These are phyloP conservation scores for Lumnitzera littorea DNA, from an alignment of 345 rosid genomes.

Conservation along the genomic window DNA sequence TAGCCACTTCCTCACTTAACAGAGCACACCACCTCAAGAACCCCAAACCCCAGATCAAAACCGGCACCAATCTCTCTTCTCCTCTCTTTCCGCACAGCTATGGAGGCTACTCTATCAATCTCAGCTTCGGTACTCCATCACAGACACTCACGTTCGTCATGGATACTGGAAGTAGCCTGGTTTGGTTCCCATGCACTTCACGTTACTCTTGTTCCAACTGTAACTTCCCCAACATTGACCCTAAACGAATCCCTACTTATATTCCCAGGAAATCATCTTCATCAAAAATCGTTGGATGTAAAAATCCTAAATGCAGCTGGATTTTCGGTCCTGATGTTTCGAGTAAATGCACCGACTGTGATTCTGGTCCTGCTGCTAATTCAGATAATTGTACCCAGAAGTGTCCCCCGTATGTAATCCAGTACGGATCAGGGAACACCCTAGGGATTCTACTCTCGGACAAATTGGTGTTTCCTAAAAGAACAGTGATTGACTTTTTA, in stretches of 20 bases:
- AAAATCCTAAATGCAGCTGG: slow-evolving; percentile 53
- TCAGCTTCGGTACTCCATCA: slow-evolving; percentile 84
- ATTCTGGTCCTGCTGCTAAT: slow-evolving; percentile 11
- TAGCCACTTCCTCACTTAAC: slow-evolving; percentile 45
- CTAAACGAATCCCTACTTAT: slow-evolving; percentile 31
- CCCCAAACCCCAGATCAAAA: slow-evolving; percentile 13
- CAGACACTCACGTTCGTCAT: slow-evolving; percentile 46
- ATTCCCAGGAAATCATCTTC: slow-evolving; percentile 58
- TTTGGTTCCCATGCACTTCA: slow-evolving; percentile 91
- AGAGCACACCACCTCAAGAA: slow-evolving; percentile 62
- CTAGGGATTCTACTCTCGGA: slow-evolving; percentile 61
- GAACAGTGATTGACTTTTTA: slow-evolving; percentile 39
- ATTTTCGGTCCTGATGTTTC: slow-evolving; percentile 38
- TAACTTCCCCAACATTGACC: slow-evolving; percentile 34
- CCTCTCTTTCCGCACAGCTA: slow-evolving; percentile 62
- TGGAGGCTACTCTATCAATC: slow-evolving; percentile 71
- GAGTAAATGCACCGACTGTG: slow-evolving; percentile 40
- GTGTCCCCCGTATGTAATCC: slow-evolving; percentile 69
- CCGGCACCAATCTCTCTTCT: slow-evolving; percentile 8
- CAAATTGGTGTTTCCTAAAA: slow-evolving; percentile 37
- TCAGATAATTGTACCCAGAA: slow-evolving; percentile 41
- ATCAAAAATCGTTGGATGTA: slow-evolving; percentile 46
- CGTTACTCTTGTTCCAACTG: slow-evolving; percentile 55
- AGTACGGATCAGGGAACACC: slow-evolving; percentile 75
- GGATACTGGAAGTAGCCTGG: slow-evolving; percentile 87